phyloP scores from a whole-genome alignment of 257 asterid species.

The Haberlea rhodopensis region DNA sequence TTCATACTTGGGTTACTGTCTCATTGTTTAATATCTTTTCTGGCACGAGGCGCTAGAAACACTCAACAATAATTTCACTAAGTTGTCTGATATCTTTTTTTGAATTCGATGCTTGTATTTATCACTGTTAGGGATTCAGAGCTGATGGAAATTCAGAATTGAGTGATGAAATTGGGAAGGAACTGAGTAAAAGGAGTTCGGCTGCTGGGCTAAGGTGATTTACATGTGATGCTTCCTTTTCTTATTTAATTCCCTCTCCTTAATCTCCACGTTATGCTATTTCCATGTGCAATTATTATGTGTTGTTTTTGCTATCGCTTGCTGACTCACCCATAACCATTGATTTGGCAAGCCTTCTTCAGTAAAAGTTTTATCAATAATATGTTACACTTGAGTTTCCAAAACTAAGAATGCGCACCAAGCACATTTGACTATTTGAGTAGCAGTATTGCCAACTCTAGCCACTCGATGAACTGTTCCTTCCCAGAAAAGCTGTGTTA shows the following conservation, averaged over 20 bases:
- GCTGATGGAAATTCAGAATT: constrained; percentile 61
- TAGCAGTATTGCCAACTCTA: not conserved
- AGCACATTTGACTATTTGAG: not conserved
- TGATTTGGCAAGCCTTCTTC: not conserved
- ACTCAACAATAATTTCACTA: not conserved
- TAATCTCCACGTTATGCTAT: not conserved
- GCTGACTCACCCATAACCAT: not conserved
- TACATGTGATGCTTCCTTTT: constrained; percentile 6
- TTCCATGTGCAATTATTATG: not conserved
- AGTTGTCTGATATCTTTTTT: not conserved
- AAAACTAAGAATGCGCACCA: not conserved
- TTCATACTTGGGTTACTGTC: constrained; percentile 16
- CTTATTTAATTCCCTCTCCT: not conserved
- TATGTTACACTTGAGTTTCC: not conserved
- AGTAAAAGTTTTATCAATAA: not conserved
- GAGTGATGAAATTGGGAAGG: constrained; percentile 76
- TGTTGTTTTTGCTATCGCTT: not conserved
- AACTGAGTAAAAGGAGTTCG: constrained; percentile 77
- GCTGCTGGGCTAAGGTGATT: constrained; percentile 79
- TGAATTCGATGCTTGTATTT: not conserved
- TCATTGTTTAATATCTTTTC: constrained; percentile 8
- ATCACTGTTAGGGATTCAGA: constrained; percentile 54
- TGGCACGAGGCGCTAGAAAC: constrained; percentile 5
- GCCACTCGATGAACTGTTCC: not conserved
- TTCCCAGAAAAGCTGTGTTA: not conserved